Evolutionary conservation across 495 filamentous ascomycete genomes (phyloP), one percentile per base, ranked within the genome.

Genomic region (Friedmanniomyces simplex): DNA sequence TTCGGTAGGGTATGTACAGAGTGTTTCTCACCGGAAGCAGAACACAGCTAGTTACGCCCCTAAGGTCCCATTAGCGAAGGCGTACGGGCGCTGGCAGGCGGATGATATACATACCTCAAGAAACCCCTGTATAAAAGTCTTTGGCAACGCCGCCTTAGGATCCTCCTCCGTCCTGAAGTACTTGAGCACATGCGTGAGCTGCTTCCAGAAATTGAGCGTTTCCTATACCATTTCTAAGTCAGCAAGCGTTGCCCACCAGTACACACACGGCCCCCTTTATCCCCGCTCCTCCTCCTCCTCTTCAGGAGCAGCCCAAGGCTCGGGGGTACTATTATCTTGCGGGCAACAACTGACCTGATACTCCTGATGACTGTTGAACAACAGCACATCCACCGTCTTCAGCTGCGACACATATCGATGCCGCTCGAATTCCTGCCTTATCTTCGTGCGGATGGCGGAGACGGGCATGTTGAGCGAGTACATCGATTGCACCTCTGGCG

Each of bases 161-260:
- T 95, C 88, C 70, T 95, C 90, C 71, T 95, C 89, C 69, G 82
- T 76, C 65, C 89, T 81, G 79, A 96, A 98, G 74, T 94, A 98
- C 68, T 95, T 95, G 79, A 98, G 87, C 63, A 98, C 81, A 69
- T 98, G 93, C 48, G 87, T 86, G 52, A 91, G 79, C 75, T 97
- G 94, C 74, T 95, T 95, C 93, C 94, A 98, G 81, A 85, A 98
- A 74, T 97, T 98, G 76, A 97, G 80, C 36, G 89, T 97, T 82
- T 98, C 93, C 49, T 52, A 20, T 20, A n/a, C n/a, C n/a, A n/a
- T n/a, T n/a, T 25, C 49, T 2, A 18, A 34, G 12, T 14, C 25
- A 20, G n/a, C 49, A 52, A n/a, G n/a, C n/a, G n/a, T n/a, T n/a
- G n/a, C n/a, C n/a, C n/a, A n/a, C n/a, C n/a, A n/a, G n/a, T n/a